Conservation (phyloP, 495 filamentous ascomycete genomes). For the Penicillium atrosanguineum region DNA sequence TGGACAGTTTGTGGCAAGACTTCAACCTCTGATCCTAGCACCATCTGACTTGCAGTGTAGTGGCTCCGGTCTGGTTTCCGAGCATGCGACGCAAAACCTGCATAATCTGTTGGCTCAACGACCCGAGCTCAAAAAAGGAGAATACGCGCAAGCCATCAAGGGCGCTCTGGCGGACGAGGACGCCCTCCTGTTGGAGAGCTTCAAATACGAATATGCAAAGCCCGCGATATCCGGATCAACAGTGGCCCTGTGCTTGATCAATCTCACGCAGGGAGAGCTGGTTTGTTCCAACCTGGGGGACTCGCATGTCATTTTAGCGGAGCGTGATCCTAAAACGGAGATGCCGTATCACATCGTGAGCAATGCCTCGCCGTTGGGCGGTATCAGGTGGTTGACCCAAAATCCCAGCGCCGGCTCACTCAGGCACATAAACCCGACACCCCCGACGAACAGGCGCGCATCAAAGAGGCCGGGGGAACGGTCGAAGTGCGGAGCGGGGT, state of each 20-base stretch:
- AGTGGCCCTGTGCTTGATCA: conserved; percentile 35
- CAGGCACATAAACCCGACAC: conserved; percentile 36
- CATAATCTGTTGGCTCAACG: conserved; percentile 27
- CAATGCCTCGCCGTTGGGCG: background rate
- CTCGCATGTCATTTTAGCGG: conserved; percentile 39
- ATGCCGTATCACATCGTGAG: conserved; percentile 29
- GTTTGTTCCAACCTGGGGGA: conserved; percentile 42
- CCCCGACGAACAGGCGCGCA: conserved; percentile 31
- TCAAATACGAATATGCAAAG: conserved; percentile 24
- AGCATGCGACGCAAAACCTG: conserved; percentile 33
- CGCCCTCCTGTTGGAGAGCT: conserved; percentile 28
- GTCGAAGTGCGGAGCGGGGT: conserved; percentile 27
- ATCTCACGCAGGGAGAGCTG: conserved; percentile 35
- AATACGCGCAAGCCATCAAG: conserved; percentile 35
- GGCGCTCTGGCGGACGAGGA: conserved; percentile 39
- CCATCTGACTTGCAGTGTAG: conserved; percentile 11
- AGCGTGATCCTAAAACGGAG: conserved; percentile 30
- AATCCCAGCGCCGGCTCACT: conserved; percentile 33
- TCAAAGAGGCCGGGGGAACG: conserved; percentile 35
- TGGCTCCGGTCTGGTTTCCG: conserved; percentile 34
- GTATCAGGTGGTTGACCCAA: conserved; percentile 5
- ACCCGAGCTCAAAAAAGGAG: conserved; percentile 30
- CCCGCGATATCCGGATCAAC: conserved; percentile 37
- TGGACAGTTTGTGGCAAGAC: conserved; percentile 33
- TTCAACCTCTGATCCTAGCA: background rate